phyloP scores from a whole-genome alignment of 768 basidiomycete species.

The Termitomyces sp. region DNA sequence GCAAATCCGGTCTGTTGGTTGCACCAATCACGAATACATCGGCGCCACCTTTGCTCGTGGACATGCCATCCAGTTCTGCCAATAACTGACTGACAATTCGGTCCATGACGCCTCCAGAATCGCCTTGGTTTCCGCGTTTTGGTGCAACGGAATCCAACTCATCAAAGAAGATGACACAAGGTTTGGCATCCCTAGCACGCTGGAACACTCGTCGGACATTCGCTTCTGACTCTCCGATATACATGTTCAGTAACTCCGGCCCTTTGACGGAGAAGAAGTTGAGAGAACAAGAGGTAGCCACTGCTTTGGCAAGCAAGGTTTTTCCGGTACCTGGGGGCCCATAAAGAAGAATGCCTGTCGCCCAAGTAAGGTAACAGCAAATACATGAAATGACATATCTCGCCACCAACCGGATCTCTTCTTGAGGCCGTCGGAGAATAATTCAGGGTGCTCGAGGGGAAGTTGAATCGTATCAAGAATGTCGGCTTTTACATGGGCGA shows the following conservation, averaged over 20 bases:
- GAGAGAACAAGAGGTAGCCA: constrained; percentile 90
- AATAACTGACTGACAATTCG: constrained; percentile 93
- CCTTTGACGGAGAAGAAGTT: constrained; percentile 99
- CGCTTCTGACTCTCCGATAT: constrained; percentile 97
- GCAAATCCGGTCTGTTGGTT: constrained; percentile 88
- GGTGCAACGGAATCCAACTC: constrained; percentile 94
- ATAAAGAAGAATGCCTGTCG: constrained; percentile 79
- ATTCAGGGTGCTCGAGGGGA: constrained; percentile 83
- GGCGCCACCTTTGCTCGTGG: constrained; percentile 48
- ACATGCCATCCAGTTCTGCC: constrained; percentile 92
- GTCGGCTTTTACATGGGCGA: constrained; percentile 82
- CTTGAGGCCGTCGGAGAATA: constrained; percentile 89
- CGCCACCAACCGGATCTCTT: constrained; percentile 77
- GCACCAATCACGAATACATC: constrained; percentile 95
- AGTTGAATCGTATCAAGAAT: constrained; percentile 95
- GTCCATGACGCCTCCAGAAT: constrained; percentile 98
- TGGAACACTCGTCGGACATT: constrained; percentile 94
- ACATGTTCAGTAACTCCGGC: constrained; percentile 95
- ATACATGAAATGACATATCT: not conserved
- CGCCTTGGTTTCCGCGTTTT: constrained; percentile 91
- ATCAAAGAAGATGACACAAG: constrained; percentile 96
- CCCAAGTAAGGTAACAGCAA: not conserved
- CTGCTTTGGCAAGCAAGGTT: constrained; percentile 92
- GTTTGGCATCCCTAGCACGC: constrained; percentile 83
- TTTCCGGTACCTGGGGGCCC: constrained; percentile 97